These are phyloP conservation scores for Trichosanthes cucumerina DNA, from an alignment of 306 rosid genomes.

Conservation along the genomic window DNA sequence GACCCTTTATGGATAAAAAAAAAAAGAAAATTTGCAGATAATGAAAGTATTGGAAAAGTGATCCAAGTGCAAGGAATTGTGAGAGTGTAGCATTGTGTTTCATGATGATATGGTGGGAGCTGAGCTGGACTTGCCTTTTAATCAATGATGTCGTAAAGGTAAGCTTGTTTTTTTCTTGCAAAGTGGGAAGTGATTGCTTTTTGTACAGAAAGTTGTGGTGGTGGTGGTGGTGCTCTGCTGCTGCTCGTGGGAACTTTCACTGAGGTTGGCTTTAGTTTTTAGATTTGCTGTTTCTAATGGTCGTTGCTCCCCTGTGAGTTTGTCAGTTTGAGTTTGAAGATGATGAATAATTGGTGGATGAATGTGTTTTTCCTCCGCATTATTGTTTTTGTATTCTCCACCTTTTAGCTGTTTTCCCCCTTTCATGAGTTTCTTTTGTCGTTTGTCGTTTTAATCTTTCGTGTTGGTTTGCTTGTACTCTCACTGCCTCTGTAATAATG, in stretches of 20 bases:
- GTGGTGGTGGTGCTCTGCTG: constrained; percentile 5
- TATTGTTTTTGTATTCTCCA: neutral
- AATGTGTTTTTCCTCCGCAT: neutral
- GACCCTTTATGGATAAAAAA: constrained; percentile 28
- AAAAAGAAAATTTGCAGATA: constrained; percentile 3
- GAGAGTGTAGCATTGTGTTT: neutral
- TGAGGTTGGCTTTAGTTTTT: neutral
- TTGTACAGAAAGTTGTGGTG: constrained; percentile 26
- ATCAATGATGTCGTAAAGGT: constrained; percentile 37
- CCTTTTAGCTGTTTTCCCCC: neutral
- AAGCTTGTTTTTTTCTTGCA: constrained; percentile 40
- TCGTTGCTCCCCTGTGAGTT: neutral
- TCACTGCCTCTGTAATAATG: neutral
- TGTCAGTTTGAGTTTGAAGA: constrained; percentile 2
- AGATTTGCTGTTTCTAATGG: neutral
- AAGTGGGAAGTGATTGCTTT: constrained; percentile 21
- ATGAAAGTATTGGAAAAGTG: constrained; percentile 28
- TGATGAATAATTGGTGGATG: constrained; percentile 12
- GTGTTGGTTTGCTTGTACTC: neutral
- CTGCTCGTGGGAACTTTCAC: neutral
- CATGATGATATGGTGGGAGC: constrained; percentile 17
- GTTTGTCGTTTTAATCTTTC: neutral
- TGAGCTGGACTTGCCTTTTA: constrained; percentile 23
- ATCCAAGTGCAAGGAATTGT: constrained; percentile 1
- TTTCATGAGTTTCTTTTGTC: neutral